A percentile compares a stretch with the other conserved stretches of the same genome.
Conservation (phyloP, 2,329 filamentous ascomycete species). For the Cordyceps farinosa region DNA sequence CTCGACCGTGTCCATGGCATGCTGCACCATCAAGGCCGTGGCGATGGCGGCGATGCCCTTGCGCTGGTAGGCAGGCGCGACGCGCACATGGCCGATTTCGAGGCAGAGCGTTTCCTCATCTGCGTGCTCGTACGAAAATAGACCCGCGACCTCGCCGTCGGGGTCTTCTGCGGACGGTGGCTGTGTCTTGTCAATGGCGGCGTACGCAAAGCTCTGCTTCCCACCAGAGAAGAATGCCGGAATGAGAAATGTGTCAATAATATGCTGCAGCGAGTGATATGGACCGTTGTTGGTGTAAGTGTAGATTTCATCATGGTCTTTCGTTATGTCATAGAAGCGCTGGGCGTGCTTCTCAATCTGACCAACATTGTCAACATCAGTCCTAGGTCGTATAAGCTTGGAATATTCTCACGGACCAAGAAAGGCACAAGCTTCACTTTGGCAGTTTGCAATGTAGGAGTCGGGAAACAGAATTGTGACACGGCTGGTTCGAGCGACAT, state of each 20-base stretch:
- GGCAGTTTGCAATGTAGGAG: neutral
- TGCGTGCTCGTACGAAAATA: slow-evolving; percentile 7
- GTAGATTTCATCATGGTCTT: slow-evolving; percentile 11
- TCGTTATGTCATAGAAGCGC: slow-evolving; percentile 8
- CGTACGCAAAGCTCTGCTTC: neutral
- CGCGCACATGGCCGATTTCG: slow-evolving; percentile 11
- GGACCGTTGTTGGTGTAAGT: slow-evolving; percentile 8
- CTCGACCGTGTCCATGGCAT: neutral
- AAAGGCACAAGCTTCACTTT: slow-evolving; percentile 10
- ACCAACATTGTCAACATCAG: neutral
- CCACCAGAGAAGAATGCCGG: neutral
- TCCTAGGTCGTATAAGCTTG: neutral
- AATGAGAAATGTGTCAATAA: neutral
- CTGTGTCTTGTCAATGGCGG: slow-evolving; percentile 6
- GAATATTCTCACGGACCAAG: neutral
- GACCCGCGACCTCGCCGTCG: neutral
- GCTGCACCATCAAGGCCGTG: neutral
- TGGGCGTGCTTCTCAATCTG: slow-evolving; percentile 10
- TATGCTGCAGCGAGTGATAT: neutral
- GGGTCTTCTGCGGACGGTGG: slow-evolving; percentile 1
- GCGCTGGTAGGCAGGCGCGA: slow-evolving; percentile 4
- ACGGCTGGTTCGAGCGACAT: neutral
- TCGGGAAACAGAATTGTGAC: neutral
- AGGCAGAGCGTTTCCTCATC: neutral
- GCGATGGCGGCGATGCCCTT: neutral